Evolutionary conservation across 129 eudicot species (phyloP), one percentile per base, ranked within the genome.

Genomic region (Flaveria bidentis): DNA sequence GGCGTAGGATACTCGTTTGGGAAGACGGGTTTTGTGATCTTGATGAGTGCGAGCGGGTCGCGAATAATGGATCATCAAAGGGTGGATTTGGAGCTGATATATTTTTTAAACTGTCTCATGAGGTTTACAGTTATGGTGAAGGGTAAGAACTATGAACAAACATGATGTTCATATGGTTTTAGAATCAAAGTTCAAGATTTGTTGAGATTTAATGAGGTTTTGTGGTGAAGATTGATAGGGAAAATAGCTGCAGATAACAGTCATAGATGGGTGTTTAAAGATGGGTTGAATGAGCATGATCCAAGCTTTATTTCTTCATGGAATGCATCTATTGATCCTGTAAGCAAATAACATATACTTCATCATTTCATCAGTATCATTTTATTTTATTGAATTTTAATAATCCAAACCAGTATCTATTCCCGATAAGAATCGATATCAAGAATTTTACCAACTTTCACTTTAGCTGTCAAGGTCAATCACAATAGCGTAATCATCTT

Each of bases 21-120:
- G 97, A 92, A 80, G 97, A 92, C 69, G 96, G 97, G 25, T 92
- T 79, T 70, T 89, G 96, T 61, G 97, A 92, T 84, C 79, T 92
- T 76, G 81, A 72, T 71, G 92, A 85, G 79, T 92, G 92, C 22
- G 92, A 89, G 64, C 76, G 85, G 56, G 82, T 81, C 15, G 78
- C 74, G 46, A 85, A 79, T 56, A 71, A 80, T 45, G 89, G 88
- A 76, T 82, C 79, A 50, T 55, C 57, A 20, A 82, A 80, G 71
- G 52, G 79, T 22, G 67, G 79, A 46, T 88, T 92, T 89, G 96
- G 97, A 72, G 85, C 92, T 82, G 92, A 92, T 70, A 74, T 89
- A 16, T 92, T 89, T 84, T 92, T 92, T 85, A 92, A 92, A 81
- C 66, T 92, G 87, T 83, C 97, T 42, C 97, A 92, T 84, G 96